These are phyloP conservation scores for Fusarium humuli DNA, from an alignment of 2,329 filamentous ascomycete genomes.

Conservation along the genomic window DNA sequence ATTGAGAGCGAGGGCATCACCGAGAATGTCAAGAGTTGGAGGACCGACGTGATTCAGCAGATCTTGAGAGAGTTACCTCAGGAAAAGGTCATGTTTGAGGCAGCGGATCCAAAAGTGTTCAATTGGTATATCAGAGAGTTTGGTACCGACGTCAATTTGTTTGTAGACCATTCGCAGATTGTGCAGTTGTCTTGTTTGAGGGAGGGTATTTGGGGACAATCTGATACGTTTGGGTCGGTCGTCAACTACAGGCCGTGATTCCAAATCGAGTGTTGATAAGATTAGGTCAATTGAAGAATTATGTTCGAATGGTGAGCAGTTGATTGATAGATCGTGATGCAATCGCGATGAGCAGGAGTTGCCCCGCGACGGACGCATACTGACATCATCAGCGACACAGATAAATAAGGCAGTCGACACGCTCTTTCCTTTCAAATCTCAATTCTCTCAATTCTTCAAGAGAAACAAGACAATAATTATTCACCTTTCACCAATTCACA, in stretches of 20 bases:
- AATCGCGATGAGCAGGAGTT: conserved; percentile 17
- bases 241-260: conserved; percentile 1
- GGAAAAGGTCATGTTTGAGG: conserved; percentile 69
- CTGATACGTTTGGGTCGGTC: conserved; percentile 61
- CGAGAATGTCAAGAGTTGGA: conserved; percentile 65
- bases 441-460: neutral
- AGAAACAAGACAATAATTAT: neutral
- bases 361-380: conserved; percentile 21
- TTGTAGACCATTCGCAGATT: conserved; percentile 42
- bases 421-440: neutral
- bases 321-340: conserved; percentile 19
- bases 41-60: conserved; percentile 65
- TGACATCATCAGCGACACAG: conserved; percentile 24
- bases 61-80: conserved; percentile 63
- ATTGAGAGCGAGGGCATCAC: conserved; percentile 71
- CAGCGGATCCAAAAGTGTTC: conserved; percentile 65
- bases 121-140: conserved; percentile 69
- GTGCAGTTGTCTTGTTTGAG: conserved; percentile 64
- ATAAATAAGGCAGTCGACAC: neutral
- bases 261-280: neutral
- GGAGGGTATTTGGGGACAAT: conserved; percentile 66
- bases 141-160: conserved; percentile 51
- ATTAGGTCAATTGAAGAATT: neutral
- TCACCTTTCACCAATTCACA: neutral
- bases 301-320: neutral